phyloP scores from a whole-genome alignment of 129 eudicot genomes.

The Helichrysum umbraculigerum region DNA sequence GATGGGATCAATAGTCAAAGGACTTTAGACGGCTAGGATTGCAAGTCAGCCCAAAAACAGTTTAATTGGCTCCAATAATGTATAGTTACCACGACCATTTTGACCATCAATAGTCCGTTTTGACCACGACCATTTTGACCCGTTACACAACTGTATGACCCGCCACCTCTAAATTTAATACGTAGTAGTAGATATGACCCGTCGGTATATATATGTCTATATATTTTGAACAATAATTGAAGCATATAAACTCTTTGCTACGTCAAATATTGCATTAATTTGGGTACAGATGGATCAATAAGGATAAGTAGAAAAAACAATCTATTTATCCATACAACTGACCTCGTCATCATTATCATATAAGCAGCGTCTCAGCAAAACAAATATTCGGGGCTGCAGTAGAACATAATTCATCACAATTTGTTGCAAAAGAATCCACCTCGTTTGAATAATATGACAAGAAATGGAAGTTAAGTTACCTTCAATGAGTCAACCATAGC shows the following conservation, averaged over 20 bases:
- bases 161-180: no score
- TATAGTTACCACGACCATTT: no score
- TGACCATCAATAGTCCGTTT: no score
- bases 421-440: background rate
- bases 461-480: conserved; percentile 42
- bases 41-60: no score
- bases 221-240: background rate
- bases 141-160: no score
- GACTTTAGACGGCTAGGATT: no score
- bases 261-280: background rate
- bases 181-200: no score
- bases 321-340: conserved; percentile 31
- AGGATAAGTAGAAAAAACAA: background rate
- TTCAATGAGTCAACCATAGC: conserved; percentile 83
- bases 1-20: no score
- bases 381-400: conserved; percentile 90
- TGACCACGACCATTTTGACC: no score
- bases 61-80: no score
- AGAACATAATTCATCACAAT: conserved; percentile 21
- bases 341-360: conserved; percentile 98
- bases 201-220: background rate
- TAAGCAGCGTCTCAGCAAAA: conserved; percentile 84
- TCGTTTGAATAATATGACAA: background rate
- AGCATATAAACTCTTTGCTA: background rate
- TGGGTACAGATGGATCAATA: background rate